Evolutionary conservation across 2,329 filamentous ascomycete genomes (phyloP).

Genomic region (Fusarium goolgardi): DNA sequence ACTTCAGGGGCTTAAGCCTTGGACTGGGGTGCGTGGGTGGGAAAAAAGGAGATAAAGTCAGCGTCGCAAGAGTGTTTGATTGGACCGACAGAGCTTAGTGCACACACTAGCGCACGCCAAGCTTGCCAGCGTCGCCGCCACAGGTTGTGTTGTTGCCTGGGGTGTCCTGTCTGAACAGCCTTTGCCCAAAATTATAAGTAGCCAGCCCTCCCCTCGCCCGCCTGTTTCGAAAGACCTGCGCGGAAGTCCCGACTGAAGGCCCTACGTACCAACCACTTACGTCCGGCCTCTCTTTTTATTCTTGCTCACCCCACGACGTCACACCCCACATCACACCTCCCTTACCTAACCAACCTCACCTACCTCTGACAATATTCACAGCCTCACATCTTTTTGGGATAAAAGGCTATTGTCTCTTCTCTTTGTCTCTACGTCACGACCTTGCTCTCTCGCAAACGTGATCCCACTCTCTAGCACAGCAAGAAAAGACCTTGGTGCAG

Average conservation of each 20-base stretch:
- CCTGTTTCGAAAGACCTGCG: conserved; percentile 62
- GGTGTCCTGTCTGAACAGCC: conserved; percentile 54
- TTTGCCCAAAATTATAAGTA: conserved; percentile 67
- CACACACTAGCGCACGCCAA: conserved; percentile 53
- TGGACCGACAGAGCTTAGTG: conserved; percentile 53
- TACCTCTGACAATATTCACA: conserved; percentile 39
- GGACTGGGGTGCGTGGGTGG: conserved; percentile 50
- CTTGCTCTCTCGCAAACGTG: conserved; percentile 32
- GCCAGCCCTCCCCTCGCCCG: conserved; percentile 64
- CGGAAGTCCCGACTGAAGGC: conserved; percentile 68
- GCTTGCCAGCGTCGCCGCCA: conserved; percentile 57
- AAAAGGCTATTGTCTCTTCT: conserved; percentile 12
- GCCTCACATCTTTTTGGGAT: conserved; percentile 32
- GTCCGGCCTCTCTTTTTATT: conserved; percentile 58
- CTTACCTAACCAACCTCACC: conserved; percentile 2
- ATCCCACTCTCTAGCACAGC: conserved; percentile 42
- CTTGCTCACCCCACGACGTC: conserved; percentile 49
- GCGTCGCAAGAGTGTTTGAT: conserved; percentile 50
- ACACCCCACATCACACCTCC: conserved; percentile 48
- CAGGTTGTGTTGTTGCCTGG: conserved; percentile 59
- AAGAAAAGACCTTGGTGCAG: conserved; percentile 44
- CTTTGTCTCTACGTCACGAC: conserved; percentile 32
- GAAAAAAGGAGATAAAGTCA: conserved; percentile 57
- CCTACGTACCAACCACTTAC: conserved; percentile 62
- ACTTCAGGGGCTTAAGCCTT: conserved; percentile 56